Evolutionary conservation across 2,329 filamentous ascomycete genomes (phyloP).

Genomic region (Penicillium psychrosexuale): DNA sequence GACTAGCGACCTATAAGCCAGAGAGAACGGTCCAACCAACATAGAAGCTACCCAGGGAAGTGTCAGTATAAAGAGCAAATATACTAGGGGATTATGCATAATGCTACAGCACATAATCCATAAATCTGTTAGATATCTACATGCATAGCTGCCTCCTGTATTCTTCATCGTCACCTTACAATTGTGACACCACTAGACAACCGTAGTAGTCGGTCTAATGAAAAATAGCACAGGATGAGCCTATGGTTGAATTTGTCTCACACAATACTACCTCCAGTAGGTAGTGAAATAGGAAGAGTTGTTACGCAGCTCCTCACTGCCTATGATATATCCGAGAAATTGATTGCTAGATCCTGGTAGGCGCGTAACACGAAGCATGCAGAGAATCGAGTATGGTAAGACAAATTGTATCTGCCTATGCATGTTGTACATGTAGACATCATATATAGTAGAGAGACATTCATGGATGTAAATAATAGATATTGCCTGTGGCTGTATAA

Average conservation of each 20-base stretch:
- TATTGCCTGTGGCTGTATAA: not conserved
- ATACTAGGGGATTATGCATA: not conserved
- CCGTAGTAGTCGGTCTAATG: not conserved
- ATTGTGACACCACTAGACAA: not conserved
- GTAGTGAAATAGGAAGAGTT: not conserved
- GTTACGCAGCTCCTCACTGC: not conserved
- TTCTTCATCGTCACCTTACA: not conserved
- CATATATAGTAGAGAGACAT: not conserved
- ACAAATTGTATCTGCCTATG: not conserved
- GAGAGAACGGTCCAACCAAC: not conserved
- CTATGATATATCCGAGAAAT: not conserved
- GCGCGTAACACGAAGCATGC: not conserved
- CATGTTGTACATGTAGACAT: not conserved
- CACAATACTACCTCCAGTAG: not conserved
- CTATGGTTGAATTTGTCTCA: not conserved
- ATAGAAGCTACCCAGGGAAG: not conserved
- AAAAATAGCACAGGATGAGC: not conserved
- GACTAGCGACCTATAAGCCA: not conserved
- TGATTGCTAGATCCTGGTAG: not conserved
- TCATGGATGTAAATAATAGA: not conserved
- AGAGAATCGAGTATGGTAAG: not conserved
- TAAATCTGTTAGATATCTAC: not conserved
- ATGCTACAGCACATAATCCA: not conserved
- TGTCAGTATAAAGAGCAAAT: no score
- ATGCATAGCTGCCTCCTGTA: not conserved